Conservation (phyloP, 2,329 filamentous ascomycete genomes). For the Aspergillus vadensis region DNA sequence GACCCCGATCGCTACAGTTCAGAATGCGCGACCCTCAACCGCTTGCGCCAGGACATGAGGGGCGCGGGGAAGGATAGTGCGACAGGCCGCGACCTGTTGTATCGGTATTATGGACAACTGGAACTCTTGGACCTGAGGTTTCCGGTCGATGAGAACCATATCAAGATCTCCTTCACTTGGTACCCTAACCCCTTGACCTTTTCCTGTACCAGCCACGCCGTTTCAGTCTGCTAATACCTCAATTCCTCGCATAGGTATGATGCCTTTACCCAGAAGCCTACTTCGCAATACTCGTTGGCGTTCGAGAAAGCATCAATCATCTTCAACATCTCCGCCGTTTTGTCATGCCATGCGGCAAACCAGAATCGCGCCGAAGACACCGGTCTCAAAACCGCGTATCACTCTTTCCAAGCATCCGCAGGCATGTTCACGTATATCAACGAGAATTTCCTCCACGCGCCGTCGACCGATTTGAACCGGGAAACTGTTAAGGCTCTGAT, state of each 20-base stretch:
- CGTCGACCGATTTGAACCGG: conserved; percentile 90
- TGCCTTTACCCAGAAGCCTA: conserved; percentile 98
- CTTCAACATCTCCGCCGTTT: conserved; percentile 96
- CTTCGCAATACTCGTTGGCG: conserved; percentile 91
- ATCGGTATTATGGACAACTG: conserved; percentile 96
- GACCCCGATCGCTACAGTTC: conserved; percentile 94
- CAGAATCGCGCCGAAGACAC: conserved; percentile 91
- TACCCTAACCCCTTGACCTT: conserved; percentile 43
- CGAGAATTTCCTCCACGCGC: conserved; percentile 97
- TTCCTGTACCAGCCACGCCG: neutral
- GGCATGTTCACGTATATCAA: conserved; percentile 99
- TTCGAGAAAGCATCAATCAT: conserved; percentile 99
- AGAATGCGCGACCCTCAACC: conserved; percentile 92
- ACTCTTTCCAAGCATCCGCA: conserved; percentile 95
- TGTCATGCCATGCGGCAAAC: conserved; percentile 91
- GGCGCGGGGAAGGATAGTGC: conserved; percentile 96
- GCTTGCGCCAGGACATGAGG: conserved; percentile 95
- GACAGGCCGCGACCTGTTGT: conserved; percentile 86
- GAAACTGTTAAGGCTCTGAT: conserved; percentile 97
- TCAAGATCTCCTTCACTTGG: conserved; percentile 99
- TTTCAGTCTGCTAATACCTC: conserved; percentile 3
- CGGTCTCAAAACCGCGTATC: conserved; percentile 93
- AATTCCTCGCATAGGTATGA: conserved; percentile 73
- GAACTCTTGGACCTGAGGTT: conserved; percentile 93
- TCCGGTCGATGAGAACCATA: conserved; percentile 97